Evolutionary conservation across 352 stramenopile genomes (phyloP).

Genomic region (Phytophthora hybrid): DNA sequence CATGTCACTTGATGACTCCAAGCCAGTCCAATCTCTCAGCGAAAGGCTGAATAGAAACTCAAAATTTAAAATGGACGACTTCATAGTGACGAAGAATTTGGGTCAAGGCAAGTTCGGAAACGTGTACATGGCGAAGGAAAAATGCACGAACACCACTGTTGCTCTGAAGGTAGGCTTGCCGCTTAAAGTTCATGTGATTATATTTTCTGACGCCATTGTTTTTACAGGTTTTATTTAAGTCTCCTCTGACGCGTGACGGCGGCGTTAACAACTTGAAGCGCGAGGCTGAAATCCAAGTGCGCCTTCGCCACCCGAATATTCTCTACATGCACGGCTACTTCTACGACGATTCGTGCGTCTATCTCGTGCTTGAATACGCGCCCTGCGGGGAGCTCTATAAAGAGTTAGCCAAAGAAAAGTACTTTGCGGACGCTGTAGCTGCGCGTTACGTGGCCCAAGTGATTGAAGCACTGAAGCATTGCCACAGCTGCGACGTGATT

Average conservation of each 20-base stretch:
- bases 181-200: background rate
- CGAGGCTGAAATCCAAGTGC: conserved; percentile 87
- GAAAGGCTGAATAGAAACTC: conserved; percentile 58
- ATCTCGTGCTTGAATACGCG: conserved; percentile 88
- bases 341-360: conserved; percentile 84
- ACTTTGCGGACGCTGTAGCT: conserved; percentile 62
- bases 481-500: conserved; percentile 83
- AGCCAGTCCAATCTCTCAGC: conserved; percentile 45
- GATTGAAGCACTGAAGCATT: conserved; percentile 77
- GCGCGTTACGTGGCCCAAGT: conserved; percentile 84
- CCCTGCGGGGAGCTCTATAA: conserved; percentile 87
- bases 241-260: conserved; percentile 62
- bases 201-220: conserved; percentile 8
- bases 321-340: conserved; percentile 86
- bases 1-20: conserved; percentile 58
- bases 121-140: conserved; percentile 84
- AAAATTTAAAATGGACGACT: conserved; percentile 85
- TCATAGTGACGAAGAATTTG: conserved; percentile 78
- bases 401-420: conserved; percentile 61
- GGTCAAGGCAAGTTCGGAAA: conserved; percentile 90
- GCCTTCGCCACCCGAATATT: conserved; percentile 80
- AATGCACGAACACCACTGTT: conserved; percentile 66
- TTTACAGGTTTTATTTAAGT: conserved; percentile 74
- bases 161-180: conserved; percentile 73
- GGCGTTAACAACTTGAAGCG: conserved; percentile 74